These are phyloP conservation scores for Otatea glauca DNA, from an alignment of 176 grass and related monocot species.

Conservation along the genomic window DNA sequence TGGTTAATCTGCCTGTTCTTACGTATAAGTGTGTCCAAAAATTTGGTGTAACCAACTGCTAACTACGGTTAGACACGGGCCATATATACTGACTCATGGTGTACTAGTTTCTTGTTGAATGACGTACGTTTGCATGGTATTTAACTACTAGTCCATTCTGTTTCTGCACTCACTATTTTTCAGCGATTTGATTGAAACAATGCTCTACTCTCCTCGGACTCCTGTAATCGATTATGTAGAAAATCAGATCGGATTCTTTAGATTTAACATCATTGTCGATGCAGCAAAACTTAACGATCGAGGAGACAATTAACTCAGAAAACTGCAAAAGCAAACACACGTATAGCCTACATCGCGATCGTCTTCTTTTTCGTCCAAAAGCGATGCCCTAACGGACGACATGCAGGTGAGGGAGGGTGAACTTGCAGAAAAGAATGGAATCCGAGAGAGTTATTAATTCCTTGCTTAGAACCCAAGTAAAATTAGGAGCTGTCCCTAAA, in stretches of 20 bases:
- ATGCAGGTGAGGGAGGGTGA: conserved; percentile 30
- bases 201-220: neutral
- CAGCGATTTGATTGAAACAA: neutral
- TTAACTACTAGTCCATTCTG: neutral
- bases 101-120: neutral
- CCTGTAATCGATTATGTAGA: neutral
- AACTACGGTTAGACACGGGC: neutral
- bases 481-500: neutral
- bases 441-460: conserved; percentile 35
- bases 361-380: conserved; percentile 43
- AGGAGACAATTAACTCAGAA: neutral
- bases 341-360: conserved; percentile 37
- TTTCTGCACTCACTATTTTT: neutral
- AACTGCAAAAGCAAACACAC: conserved; percentile 32
- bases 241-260: neutral
- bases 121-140: neutral
- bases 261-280: neutral
- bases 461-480: conserved; percentile 58
- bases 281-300: neutral
- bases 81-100: neutral
- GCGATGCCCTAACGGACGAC: conserved; percentile 50
- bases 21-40: conserved; percentile 8
- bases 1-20: neutral
- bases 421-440: conserved; percentile 39
- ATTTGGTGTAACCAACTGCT: neutral